Evolutionary conservation across 139 green algal species (phyloP).

Genomic region (Coccomyxa sp.): DNA sequence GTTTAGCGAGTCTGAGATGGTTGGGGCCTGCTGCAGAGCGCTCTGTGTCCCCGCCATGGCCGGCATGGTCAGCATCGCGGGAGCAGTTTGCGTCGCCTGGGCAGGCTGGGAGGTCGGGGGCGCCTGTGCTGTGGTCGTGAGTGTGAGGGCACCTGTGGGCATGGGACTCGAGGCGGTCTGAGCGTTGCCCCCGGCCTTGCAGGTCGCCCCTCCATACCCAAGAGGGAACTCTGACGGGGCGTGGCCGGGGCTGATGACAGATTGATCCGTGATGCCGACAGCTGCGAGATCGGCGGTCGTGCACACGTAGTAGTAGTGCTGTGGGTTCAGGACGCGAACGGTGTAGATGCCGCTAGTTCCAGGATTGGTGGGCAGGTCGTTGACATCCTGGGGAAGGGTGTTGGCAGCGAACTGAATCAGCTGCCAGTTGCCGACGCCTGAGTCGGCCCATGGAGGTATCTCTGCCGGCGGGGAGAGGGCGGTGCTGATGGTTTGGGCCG

Average conservation of each 20-base stretch:
- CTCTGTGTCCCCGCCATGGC: not conserved
- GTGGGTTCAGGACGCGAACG: not conserved
- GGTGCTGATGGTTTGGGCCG: not conserved
- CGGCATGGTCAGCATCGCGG: not conserved
- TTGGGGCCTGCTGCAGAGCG: not conserved
- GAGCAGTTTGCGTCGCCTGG: not conserved
- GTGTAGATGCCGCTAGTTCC: not conserved
- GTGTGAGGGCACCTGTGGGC: not conserved
- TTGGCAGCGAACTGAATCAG: not conserved
- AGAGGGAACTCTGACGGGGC: not conserved
- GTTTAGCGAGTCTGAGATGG: not conserved
- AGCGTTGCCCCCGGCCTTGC: not conserved
- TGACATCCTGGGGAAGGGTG: not conserved
- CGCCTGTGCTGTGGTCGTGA: not conserved
- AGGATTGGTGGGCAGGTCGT: not conserved
- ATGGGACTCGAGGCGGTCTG: not conserved
- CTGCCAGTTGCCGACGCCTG: not conserved
- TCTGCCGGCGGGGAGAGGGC: not conserved
- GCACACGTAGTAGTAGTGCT: not conserved
- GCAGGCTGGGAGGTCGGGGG: not conserved
- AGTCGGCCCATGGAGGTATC: not conserved
- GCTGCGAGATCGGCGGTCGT: not conserved
- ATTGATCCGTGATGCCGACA: not conserved
- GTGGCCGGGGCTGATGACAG: not conserved
- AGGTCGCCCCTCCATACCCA: not conserved